Evolutionary conservation across 1,284 basidiomycete species (phyloP).

Genomic region (Papiliotrema terrestris): DNA sequence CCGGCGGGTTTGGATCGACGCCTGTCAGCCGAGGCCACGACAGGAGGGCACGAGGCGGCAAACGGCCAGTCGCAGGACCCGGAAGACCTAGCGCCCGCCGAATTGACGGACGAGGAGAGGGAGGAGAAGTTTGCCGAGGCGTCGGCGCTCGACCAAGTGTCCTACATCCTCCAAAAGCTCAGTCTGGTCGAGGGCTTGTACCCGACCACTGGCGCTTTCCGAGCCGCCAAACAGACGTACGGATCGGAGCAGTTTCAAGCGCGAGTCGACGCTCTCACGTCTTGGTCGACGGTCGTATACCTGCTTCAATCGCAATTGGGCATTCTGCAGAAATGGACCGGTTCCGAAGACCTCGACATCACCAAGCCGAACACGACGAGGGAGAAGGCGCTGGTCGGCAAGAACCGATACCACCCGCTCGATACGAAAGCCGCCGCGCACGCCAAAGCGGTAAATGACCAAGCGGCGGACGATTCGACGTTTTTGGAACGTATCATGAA

Average conservation of each 20-base stretch:
- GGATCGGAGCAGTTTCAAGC: constrained; percentile 65
- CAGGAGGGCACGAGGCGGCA: too few species aligned
- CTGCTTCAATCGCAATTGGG: constrained; percentile 72
- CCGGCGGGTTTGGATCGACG: constrained; percentile 5
- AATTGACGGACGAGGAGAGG: constrained; percentile 7
- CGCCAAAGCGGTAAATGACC: constrained; percentile 19
- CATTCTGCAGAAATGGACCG: constrained; percentile 84
- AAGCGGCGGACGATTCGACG: constrained; percentile 60
- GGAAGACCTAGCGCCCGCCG: not conserved
- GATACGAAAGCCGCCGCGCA: constrained; percentile 34
- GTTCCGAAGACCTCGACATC: constrained; percentile 83
- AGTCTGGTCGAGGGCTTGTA: constrained; percentile 84
- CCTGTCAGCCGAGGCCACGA: constrained; percentile 16
- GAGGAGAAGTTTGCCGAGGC: constrained; percentile 39
- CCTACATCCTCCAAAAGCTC: constrained; percentile 68
- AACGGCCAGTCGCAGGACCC: not conserved
- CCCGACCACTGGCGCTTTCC: constrained; percentile 75
- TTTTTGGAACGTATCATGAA: constrained; percentile 95
- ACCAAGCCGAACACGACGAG: constrained; percentile 69
- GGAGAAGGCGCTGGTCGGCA: constrained; percentile 47
- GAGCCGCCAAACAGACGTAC: constrained; percentile 69
- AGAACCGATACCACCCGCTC: constrained; percentile 39
- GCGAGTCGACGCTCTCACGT: constrained; percentile 78
- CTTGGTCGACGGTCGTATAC: constrained; percentile 80
- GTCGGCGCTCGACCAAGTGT: constrained; percentile 67